phyloP scores from a whole-genome alignment of 2,329 filamentous ascomycete species.

The Cercospora sp. region DNA sequence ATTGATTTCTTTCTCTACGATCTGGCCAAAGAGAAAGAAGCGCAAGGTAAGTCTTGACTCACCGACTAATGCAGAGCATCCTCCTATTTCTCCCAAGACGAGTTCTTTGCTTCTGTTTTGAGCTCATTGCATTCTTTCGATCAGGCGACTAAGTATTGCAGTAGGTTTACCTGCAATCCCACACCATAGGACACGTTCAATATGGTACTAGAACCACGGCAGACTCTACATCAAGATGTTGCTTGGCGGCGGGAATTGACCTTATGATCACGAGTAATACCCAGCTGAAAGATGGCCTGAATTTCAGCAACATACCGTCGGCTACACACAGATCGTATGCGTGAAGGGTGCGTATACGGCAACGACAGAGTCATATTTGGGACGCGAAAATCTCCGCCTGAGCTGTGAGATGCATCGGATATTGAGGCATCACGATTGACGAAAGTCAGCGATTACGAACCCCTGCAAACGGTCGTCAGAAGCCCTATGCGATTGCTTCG shows the following conservation, averaged over 20 bases:
- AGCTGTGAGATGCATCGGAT: background rate
- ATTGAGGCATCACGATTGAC: background rate
- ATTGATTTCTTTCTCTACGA: constrained; percentile 99
- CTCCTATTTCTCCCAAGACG: background rate
- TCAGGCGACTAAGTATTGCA: constrained; percentile 17
- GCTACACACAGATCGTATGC: background rate
- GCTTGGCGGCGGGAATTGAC: background rate
- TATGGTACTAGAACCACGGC: constrained; percentile 21
- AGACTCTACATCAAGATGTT: background rate
- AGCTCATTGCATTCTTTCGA: constrained; percentile 10
- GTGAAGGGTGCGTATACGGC: background rate
- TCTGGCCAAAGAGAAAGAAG: constrained; percentile 81
- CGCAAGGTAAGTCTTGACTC: constrained; percentile 39
- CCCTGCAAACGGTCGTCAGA: background rate
- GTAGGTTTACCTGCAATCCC: constrained; percentile 25
- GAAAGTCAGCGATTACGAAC: background rate
- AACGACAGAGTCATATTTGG: background rate
- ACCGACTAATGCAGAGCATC: background rate
- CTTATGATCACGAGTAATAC: background rate
- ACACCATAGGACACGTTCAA: constrained; percentile 25
- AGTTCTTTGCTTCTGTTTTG: background rate
- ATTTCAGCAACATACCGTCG: background rate
- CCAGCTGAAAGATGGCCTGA: background rate
- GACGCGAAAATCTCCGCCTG: background rate
- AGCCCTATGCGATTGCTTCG: background rate